Conservation (phyloP, 495 filamentous ascomycete species). For the Hypoxylon fragiforme region DNA sequence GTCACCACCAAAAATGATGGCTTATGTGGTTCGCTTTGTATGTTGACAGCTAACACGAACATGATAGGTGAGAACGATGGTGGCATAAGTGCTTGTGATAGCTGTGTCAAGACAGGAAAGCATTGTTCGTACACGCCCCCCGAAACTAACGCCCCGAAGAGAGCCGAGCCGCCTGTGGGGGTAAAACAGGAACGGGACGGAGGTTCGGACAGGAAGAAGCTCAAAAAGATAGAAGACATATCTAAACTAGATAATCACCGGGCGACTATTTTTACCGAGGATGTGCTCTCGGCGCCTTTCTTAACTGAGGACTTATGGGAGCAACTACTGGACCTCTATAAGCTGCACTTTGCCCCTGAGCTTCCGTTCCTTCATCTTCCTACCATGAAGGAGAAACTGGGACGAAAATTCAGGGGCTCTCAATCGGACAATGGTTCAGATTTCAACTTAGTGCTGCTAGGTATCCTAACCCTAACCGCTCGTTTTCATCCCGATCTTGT, state of each 20-base stretch:
- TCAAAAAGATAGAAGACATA: constrained; percentile 56
- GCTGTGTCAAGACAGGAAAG: constrained; percentile 73
- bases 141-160: constrained; percentile 60
- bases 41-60: constrained; percentile 8
- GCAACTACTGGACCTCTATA: constrained; percentile 76
- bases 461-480: constrained; percentile 77
- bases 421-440: constrained; percentile 51
- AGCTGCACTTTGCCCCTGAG: constrained; percentile 79
- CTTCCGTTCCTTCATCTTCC: constrained; percentile 82
- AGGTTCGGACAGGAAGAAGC: constrained; percentile 64
- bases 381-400: constrained; percentile 65
- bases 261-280: constrained; percentile 43
- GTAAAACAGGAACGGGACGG: constrained; percentile 61
- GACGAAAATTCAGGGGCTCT: constrained; percentile 44
- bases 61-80: constrained; percentile 66
- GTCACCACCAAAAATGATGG: no score
- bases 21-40: no score
- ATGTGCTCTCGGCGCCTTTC: constrained; percentile 55
- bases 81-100: constrained; percentile 72
- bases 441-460: constrained; percentile 69
- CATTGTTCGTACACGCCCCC: constrained; percentile 76
- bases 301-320: constrained; percentile 72
- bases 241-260: constrained; percentile 45
- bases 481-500: constrained; percentile 74
- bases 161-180: constrained; percentile 52